phyloP scores from a whole-genome alignment of 2,329 filamentous ascomycete species.

The Xylaria sp. region DNA sequence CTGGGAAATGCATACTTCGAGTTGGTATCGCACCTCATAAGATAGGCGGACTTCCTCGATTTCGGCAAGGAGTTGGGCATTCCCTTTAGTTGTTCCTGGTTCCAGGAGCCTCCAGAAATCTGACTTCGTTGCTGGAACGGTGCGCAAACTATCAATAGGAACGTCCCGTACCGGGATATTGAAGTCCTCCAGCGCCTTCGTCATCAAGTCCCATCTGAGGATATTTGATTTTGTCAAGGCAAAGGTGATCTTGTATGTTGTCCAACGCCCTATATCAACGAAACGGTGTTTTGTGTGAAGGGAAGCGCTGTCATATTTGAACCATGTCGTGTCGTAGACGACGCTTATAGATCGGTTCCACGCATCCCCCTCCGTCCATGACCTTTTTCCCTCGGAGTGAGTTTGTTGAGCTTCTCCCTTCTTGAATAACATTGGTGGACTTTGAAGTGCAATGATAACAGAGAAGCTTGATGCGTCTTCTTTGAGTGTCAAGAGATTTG shows the following conservation, averaged over 20 bases:
- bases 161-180: conserved; percentile 64
- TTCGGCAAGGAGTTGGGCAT: conserved; percentile 42
- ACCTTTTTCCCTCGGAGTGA: conserved; percentile 39
- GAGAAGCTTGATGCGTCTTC: conserved; percentile 43
- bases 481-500: conserved; percentile 48
- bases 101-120: conserved; percentile 51
- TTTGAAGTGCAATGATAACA: conserved; percentile 50
- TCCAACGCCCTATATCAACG: conserved; percentile 64
- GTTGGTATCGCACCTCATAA: conserved; percentile 82
- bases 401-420: conserved; percentile 43
- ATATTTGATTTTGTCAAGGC: conserved; percentile 35
- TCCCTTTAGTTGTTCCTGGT: conserved; percentile 34
- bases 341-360: conserved; percentile 60
- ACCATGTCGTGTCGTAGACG: conserved; percentile 42
- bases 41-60: conserved; percentile 55
- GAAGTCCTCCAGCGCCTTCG: conserved; percentile 68
- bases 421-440: conserved; percentile 56
- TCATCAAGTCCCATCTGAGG: conserved; percentile 49
- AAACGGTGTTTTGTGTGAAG: conserved; percentile 47
- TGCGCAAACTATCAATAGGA: conserved; percentile 47
- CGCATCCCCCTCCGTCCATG: conserved; percentile 50
- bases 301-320: conserved; percentile 46
- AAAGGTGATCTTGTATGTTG: conserved; percentile 57
- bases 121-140: conserved; percentile 43
- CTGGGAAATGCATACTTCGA: conserved; percentile 91